phyloP scores from a whole-genome alignment of 805 yeast genomes.

The Schizosaccharomyces lindneri region DNA sequence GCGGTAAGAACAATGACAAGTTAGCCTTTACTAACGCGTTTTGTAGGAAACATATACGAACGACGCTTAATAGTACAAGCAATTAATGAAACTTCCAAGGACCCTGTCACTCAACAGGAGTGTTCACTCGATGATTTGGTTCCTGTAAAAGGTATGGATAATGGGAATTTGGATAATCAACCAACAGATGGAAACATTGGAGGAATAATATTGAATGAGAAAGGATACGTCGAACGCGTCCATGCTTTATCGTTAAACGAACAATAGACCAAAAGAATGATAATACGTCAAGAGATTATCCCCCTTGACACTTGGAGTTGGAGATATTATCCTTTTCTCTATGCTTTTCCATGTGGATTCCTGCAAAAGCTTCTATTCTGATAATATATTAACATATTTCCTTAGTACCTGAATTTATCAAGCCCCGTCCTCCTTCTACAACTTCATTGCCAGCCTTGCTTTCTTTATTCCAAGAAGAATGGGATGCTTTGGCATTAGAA shows the following conservation, averaged over 20 bases:
- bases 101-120: constrained; percentile 50
- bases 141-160: constrained; percentile 12
- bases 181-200: neutral
- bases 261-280: neutral
- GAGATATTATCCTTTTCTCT: no score
- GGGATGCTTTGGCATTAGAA: constrained; percentile 72
- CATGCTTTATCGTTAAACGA: neutral
- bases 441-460: constrained; percentile 60
- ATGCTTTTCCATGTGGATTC: no score
- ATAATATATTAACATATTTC: neutral
- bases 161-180: neutral
- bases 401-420: constrained; percentile 12
- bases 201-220: neutral
- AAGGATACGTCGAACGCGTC: neutral
- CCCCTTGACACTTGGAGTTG: no score
- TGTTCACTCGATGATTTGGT: constrained; percentile 35
- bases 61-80: constrained; percentile 32
- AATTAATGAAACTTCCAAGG: constrained; percentile 37
- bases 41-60: constrained; percentile 44
- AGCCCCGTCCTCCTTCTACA: constrained; percentile 22
- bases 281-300: neutral
- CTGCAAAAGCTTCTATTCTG: no score
- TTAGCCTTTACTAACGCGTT: constrained; percentile 14
- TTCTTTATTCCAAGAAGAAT: constrained; percentile 58
- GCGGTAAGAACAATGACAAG: constrained; percentile 5